These are phyloP conservation scores for Logfia minima DNA, from an alignment of 129 eudicot genomes.

Conservation along the genomic window DNA sequence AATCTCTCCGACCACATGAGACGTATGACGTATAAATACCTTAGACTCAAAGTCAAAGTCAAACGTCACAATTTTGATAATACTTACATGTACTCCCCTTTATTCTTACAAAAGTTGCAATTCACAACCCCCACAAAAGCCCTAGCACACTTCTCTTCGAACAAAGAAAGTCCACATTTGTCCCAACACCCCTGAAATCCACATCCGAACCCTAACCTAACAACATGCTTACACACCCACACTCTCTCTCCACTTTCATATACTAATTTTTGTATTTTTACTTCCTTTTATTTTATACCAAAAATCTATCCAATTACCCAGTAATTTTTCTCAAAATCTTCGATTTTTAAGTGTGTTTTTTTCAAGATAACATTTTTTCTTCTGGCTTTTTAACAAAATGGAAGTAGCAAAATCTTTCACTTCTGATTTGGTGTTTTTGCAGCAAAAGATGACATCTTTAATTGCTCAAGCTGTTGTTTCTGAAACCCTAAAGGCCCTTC, in stretches of 20 bases:
- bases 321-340: background rate
- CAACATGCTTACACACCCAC: background rate
- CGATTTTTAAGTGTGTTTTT: background rate
- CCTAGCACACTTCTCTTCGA: background rate
- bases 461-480: constrained; percentile 41
- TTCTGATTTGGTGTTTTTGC: constrained; percentile 40
- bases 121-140: background rate
- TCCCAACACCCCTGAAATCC: background rate
- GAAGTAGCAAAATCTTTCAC: constrained; percentile 40
- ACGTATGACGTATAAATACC: too few relatives aligned
- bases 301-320: background rate
- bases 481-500: constrained; percentile 54
- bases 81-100: too few relatives aligned
- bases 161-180: background rate
- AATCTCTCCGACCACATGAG: too few relatives aligned
- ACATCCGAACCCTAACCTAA: background rate
- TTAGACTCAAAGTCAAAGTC: background rate
- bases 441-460: constrained; percentile 30
- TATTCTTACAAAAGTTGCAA: background rate
- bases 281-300: background rate
- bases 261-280: background rate
- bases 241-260: background rate
- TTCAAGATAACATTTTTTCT: background rate
- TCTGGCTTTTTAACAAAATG: constrained; percentile 34
- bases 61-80: background rate